These are phyloP conservation scores for Aureobasidium leucospermi DNA, from an alignment of 2,329 filamentous ascomycete species.

Conservation along the genomic window DNA sequence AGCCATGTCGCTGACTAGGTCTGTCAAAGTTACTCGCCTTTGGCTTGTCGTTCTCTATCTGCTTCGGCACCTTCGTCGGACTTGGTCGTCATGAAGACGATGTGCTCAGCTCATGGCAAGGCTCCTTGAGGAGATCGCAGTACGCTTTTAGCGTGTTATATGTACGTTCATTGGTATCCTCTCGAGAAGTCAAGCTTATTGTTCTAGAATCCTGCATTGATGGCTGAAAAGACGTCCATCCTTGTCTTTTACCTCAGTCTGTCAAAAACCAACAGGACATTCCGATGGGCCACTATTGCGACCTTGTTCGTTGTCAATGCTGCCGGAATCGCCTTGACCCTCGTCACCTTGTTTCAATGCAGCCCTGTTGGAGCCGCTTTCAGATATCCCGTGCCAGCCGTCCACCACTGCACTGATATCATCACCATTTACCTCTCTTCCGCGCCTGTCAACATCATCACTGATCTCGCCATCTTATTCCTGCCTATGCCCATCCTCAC, in stretches of 20 bases:
- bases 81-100: constrained; percentile 61
- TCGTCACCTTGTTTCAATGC: constrained; percentile 86
- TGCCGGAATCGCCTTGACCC: constrained; percentile 69
- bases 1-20: neutral
- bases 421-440: constrained; percentile 62
- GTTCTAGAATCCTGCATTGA: constrained; percentile 64
- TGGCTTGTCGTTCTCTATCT: constrained; percentile 60
- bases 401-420: constrained; percentile 52
- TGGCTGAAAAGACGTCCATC: constrained; percentile 90
- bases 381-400: constrained; percentile 33
- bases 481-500: constrained; percentile 84
- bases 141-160: constrained; percentile 57
- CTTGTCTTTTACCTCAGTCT: constrained; percentile 83
- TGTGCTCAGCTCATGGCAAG: constrained; percentile 45
- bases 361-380: constrained; percentile 66
- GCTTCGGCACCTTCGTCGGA: constrained; percentile 55
- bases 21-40: constrained; percentile 43
- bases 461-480: constrained; percentile 79
- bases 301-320: constrained; percentile 72
- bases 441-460: constrained; percentile 85
- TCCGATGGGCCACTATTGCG: constrained; percentile 74
- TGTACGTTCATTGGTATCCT: constrained; percentile 10
- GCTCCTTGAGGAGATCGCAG: constrained; percentile 48
- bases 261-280: constrained; percentile 68
- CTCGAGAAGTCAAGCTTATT: constrained; percentile 36